Percentiles rank a stretch among this genome's conserved stretches.
Conservation (phyloP, 2,329 filamentous ascomycete genomes). For the Hypoxylon sp. region DNA sequence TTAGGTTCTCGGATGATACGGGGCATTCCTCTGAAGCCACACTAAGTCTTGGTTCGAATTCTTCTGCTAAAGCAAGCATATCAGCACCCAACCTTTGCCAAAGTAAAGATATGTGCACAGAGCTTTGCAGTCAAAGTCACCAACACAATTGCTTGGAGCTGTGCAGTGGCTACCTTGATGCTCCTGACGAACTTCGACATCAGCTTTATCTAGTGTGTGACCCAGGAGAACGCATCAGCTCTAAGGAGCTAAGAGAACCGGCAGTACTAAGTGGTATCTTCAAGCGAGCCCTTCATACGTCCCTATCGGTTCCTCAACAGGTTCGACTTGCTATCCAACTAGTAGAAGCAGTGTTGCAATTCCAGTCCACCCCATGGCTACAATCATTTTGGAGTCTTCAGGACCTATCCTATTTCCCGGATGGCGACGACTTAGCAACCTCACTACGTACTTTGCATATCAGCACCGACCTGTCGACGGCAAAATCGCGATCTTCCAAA, state of each 20-base stretch:
- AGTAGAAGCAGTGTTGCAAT: conserved; percentile 26
- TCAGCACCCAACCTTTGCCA: neutral
- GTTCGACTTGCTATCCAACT: conserved; percentile 30
- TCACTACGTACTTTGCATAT: neutral
- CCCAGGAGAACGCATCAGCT: neutral
- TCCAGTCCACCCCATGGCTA: conserved; percentile 21
- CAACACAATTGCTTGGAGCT: neutral
- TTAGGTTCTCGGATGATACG: neutral
- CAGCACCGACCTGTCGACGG: neutral
- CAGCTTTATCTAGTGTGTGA: neutral
- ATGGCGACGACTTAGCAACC: neutral
- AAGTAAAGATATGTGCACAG: neutral
- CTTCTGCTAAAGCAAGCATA: neutral
- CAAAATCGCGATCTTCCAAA: neutral
- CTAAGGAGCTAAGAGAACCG: neutral
- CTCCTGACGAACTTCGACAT: conserved; percentile 2
- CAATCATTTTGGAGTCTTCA: neutral
- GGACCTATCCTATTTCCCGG: neutral
- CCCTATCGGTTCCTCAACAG: conserved; percentile 32
- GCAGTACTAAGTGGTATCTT: neutral
- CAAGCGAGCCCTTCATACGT: neutral
- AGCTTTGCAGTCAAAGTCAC: neutral
- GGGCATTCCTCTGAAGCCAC: neutral
- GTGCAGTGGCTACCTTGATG: neutral
- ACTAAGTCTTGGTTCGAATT: neutral